Base-by-base conservation (phyloP, 2,329 filamentous ascomycete genomes). In the Knoxdaviesia proteae region DNA sequence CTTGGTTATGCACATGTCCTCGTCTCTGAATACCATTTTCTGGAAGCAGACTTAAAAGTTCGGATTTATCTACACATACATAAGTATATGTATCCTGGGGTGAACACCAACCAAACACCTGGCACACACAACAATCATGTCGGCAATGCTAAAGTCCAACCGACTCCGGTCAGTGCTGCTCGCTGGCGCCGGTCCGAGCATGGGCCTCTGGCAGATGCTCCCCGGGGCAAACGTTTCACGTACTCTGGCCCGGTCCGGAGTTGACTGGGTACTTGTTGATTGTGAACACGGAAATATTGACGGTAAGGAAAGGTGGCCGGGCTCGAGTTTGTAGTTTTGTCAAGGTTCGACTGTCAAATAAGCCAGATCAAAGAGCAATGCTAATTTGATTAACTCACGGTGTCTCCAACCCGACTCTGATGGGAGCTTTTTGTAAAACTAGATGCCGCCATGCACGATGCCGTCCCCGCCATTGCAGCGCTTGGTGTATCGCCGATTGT, bases 181-280 rank as follows among this genome's bases (percentile, higher is more conserved):
- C 30, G 61, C 65, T 47, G 63, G 61, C 42, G 61, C 56, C 42
- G 56, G 58, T 30, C 58, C 67, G 5, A 65, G 68, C 40, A 61
- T 74, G 49, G 74, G 74, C 4, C 61, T 69, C 42, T 78, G 72
- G 74, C 74, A 78, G 58, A 74, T 74, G 62, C 57, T 77, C 43
- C 73, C 74, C 0, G 70, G 72, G 0, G 61, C 65, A 38, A 76
- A 77, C 47, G 58, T 77, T 8, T 72, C 73, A 5, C 64, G 74
- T 42, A 56, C 66, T 11, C 59, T 83, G 40, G 75, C 78, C 2
- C 61, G 72, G 43, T 58, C 68, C 1, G 77, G 74, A 1, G 64
- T 77, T 1, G 77, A 81, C 52, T 36, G 34, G 34, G 34, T 69
- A 39, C 62, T 67, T 40, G 56, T 66, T 41, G 65, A 64, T 46